Evolutionary conservation across 768 basidiomycete species (phyloP).

Genomic region (Xerocomus potaroensis): DNA sequence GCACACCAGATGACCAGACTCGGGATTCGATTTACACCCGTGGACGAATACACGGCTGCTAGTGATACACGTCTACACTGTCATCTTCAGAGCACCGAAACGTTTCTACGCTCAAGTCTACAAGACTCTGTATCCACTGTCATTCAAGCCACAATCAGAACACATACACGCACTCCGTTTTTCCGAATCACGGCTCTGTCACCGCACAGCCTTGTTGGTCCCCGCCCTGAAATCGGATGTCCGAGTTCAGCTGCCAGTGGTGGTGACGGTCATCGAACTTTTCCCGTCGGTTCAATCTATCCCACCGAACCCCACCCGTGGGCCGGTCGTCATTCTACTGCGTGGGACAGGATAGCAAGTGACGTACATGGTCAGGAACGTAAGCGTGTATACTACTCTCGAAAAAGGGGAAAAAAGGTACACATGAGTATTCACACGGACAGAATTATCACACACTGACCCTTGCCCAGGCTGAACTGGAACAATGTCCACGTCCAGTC

Average conservation of each 20-base stretch:
- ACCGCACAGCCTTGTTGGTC: background rate
- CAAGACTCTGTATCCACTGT: background rate
- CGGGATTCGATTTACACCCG: background rate
- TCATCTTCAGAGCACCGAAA: too few relatives aligned
- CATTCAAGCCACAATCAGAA: background rate
- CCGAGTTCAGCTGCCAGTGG: background rate
- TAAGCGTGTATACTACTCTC: conserved; percentile 14
- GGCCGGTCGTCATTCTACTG: background rate
- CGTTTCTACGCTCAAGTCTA: too few relatives aligned
- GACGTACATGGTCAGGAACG: conserved; percentile 13
- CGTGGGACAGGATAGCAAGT: background rate
- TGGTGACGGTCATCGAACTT: background rate
- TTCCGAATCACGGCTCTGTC: background rate
- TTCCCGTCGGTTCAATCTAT: conserved; percentile 13
- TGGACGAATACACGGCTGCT: background rate
- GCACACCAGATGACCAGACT: background rate
- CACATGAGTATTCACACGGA: background rate
- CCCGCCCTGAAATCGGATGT: background rate
- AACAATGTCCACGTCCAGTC: conserved; percentile 9
- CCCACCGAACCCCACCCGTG: background rate
- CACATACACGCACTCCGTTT: background rate
- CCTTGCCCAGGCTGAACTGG: conserved; percentile 13
- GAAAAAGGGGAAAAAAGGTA: background rate
- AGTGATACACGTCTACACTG: too few relatives aligned
- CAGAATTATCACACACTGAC: background rate